Evolutionary conservation across 306 rosid species (phyloP).

Genomic region (Citrullus colocynthis): DNA sequence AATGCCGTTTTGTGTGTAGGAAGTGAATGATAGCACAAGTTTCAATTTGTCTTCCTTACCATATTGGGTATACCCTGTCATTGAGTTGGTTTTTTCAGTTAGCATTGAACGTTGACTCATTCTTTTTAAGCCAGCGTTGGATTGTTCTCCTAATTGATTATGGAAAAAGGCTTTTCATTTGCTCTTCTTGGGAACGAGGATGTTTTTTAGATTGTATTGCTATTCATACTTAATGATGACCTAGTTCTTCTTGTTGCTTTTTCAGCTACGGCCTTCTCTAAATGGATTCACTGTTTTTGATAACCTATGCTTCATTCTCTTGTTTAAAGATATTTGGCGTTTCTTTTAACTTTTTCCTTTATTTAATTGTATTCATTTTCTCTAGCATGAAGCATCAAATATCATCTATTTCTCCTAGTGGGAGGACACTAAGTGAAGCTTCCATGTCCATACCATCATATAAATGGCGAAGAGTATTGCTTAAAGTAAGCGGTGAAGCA

Average conservation of each 20-base stretch:
- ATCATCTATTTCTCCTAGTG: constrained; percentile 39
- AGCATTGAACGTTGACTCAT: neutral
- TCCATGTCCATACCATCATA: constrained; percentile 28
- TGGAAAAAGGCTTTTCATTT: neutral
- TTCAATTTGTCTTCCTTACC: neutral
- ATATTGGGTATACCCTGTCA: neutral
- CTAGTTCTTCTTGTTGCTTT: neutral
- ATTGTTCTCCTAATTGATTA: neutral
- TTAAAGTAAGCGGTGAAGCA: constrained; percentile 97
- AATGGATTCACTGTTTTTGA: neutral
- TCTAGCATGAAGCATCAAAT: constrained; percentile 33
- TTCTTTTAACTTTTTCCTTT: neutral
- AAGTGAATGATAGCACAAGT: neutral
- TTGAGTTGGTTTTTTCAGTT: neutral
- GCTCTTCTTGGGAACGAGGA: neutral
- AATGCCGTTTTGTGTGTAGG: neutral
- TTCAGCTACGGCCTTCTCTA: neutral
- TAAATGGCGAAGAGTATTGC: constrained; percentile 90
- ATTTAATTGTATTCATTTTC: neutral
- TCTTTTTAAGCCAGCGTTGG: neutral
- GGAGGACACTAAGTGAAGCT: constrained; percentile 41
- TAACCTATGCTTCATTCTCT: neutral
- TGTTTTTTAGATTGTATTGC: neutral
- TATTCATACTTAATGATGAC: neutral
- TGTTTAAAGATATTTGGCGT: neutral